Conservation (phyloP, 169 alveolate genomes). For the Plasmodium reichenowi region DNA sequence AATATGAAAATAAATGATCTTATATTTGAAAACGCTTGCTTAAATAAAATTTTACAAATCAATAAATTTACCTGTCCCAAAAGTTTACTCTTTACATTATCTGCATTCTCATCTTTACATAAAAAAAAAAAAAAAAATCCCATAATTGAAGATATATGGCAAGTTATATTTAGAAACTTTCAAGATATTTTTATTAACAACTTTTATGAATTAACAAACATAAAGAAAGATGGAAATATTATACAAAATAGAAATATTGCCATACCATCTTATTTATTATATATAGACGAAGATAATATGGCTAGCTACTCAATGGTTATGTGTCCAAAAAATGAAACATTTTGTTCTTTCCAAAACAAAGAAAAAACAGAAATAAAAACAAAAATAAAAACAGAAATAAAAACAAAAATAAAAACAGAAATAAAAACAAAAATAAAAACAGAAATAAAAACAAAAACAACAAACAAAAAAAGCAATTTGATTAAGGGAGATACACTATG, state of each 20-base stretch:
- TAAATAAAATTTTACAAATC: conserved; percentile 15
- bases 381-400: neutral
- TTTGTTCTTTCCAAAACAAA: neutral
- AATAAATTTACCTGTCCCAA: neutral
- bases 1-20: conserved; percentile 37
- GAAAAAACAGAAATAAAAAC: neutral
- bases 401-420: neutral
- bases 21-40: conserved; percentile 35
- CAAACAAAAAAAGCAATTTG: neutral
- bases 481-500: neutral
- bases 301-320: too few relatives aligned
- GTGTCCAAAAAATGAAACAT: neutral
- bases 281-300: too few relatives aligned
- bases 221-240: neutral
- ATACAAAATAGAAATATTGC: neutral
- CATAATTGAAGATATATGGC: conserved; percentile 1
- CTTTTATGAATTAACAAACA: neutral
- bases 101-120: conserved; percentile 14
- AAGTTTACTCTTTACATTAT: conserved; percentile 6
- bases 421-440: neutral
- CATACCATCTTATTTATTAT: too few relatives aligned
- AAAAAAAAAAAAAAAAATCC: neutral
- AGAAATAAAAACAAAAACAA: neutral
- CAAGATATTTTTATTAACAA: neutral
- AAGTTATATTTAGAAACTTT: neutral